phyloP scores from a whole-genome alignment of 2,329 filamentous ascomycete genomes.

The Elsinoe ampelina region DNA sequence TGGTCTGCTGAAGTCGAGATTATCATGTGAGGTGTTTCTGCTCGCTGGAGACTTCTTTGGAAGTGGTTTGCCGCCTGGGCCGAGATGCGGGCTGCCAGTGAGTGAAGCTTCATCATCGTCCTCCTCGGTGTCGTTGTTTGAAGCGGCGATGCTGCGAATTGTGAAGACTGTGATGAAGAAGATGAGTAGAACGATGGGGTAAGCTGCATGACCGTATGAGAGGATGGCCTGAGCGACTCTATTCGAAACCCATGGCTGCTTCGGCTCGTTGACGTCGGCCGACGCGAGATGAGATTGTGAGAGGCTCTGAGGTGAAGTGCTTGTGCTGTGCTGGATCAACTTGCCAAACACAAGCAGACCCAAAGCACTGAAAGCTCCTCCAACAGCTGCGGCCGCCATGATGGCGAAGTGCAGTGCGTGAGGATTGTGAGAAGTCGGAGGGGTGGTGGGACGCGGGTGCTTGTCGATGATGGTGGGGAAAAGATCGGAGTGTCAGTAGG shows the following conservation, averaged over 20 bases:
- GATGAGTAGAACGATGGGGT: slow-evolving; percentile 54
- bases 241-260: slow-evolving; percentile 27
- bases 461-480: slow-evolving; percentile 12
- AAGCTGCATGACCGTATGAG: slow-evolving; percentile 46
- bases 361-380: slow-evolving; percentile 8
- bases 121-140: slow-evolving; percentile 35
- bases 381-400: slow-evolving; percentile 13
- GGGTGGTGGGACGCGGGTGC: not conserved
- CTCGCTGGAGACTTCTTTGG: slow-evolving; percentile 52
- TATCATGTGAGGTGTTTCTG: slow-evolving; percentile 33
- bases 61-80: slow-evolving; percentile 83
- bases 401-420: slow-evolving; percentile 7
- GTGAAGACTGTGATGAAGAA: slow-evolving; percentile 57
- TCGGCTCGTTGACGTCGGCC: slow-evolving; percentile 9
- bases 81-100: slow-evolving; percentile 42
- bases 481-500: slow-evolving; percentile 9
- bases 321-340: not conserved
- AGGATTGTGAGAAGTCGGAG: not conserved
- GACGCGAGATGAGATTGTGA: slow-evolving; percentile 3
- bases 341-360: slow-evolving; percentile 8
- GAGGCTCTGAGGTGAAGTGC: not conserved
- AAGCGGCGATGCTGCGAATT: slow-evolving; percentile 46
- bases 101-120: slow-evolving; percentile 34
- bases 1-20: slow-evolving; percentile 52
- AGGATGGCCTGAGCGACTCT: slow-evolving; percentile 36